phyloP scores from a whole-genome alignment of 495 filamentous ascomycete species.

The Neurospora africana region DNA sequence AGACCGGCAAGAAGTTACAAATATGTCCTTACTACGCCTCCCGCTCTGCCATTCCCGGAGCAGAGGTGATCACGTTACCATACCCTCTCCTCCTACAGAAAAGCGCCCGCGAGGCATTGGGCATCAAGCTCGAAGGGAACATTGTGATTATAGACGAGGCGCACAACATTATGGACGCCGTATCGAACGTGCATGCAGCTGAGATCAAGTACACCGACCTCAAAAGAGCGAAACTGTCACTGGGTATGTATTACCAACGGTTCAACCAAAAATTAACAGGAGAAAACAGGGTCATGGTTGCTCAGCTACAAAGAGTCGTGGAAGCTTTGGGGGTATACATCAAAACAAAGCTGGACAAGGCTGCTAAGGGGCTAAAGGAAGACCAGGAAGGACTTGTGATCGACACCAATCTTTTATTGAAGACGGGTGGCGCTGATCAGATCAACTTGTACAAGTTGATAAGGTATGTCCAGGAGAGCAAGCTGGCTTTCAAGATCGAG shows the following conservation, averaged over 20 bases:
- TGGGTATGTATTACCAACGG: constrained; percentile 73
- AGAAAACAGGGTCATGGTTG: constrained; percentile 85
- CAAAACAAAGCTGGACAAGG: constrained; percentile 36
- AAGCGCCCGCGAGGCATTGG: constrained; percentile 78
- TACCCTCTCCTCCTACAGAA: constrained; percentile 86
- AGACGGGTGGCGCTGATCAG: constrained; percentile 83
- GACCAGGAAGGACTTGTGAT: constrained; percentile 48
- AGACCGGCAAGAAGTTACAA: constrained; percentile 64
- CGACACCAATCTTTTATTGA: constrained; percentile 52
- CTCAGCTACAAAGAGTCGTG: constrained; percentile 71
- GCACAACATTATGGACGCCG: constrained; percentile 94
- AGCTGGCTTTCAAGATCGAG: constrained; percentile 89
- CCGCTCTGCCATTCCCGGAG: constrained; percentile 65
- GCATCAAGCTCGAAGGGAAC: constrained; percentile 75
- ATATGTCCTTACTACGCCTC: constrained; percentile 97
- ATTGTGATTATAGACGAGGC: constrained; percentile 93
- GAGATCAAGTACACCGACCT: constrained; percentile 64
- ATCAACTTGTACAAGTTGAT: constrained; percentile 87
- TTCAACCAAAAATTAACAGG: constrained; percentile 78
- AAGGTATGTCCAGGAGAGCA: constrained; percentile 80
- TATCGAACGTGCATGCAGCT: constrained; percentile 76
- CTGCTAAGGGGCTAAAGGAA: constrained; percentile 24
- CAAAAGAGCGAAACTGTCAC: constrained; percentile 55
- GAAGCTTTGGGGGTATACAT: constrained; percentile 54
- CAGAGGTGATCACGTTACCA: constrained; percentile 88